These are phyloP conservation scores for Leishmania turanica DNA, from an alignment of 208 protist species.

Conservation along the genomic window DNA sequence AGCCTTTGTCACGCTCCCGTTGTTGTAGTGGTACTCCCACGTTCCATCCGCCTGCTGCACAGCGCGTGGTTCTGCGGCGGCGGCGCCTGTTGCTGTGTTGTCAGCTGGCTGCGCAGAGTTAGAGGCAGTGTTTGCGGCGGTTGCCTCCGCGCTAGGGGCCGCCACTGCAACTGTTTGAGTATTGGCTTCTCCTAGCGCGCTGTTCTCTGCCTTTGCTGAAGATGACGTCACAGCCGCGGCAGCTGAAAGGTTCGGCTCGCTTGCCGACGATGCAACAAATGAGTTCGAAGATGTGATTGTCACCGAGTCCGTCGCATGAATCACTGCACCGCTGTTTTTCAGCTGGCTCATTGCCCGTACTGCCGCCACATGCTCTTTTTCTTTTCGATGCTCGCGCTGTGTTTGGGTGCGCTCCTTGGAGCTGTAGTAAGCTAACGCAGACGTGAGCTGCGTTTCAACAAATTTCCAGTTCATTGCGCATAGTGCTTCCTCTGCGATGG, in stretches of 20 bases:
- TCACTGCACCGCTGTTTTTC: slow-evolving; percentile 55
- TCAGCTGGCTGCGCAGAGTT: neutral
- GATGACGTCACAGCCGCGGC: neutral
- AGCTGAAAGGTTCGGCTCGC: neutral
- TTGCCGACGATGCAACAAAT: neutral
- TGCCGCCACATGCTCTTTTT: slow-evolving; percentile 51
- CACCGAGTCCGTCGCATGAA: slow-evolving; percentile 52
- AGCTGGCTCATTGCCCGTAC: slow-evolving; percentile 47
- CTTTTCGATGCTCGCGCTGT: slow-evolving; percentile 29
- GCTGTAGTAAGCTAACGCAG: slow-evolving; percentile 58
- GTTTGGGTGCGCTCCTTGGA: slow-evolving; percentile 40
- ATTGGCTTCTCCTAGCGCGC: neutral
- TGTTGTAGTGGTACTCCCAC: slow-evolving; percentile 81
- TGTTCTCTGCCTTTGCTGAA: neutral
- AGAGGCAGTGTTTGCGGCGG: neutral
- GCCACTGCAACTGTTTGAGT: neutral
- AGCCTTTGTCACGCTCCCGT: slow-evolving; percentile 63
- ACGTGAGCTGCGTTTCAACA: slow-evolving; percentile 55
- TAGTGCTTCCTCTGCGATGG: slow-evolving; percentile 36
- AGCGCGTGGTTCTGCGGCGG: slow-evolving; percentile 35
- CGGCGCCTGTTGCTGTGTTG: neutral
- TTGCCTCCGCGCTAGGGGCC: neutral
- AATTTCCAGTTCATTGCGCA: slow-evolving; percentile 70
- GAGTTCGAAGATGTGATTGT: slow-evolving; percentile 21
- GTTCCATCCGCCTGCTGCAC: slow-evolving; percentile 69